These are phyloP conservation scores for Colletotrichum sp. DNA, from an alignment of 2,329 filamentous ascomycete species.

Conservation along the genomic window DNA sequence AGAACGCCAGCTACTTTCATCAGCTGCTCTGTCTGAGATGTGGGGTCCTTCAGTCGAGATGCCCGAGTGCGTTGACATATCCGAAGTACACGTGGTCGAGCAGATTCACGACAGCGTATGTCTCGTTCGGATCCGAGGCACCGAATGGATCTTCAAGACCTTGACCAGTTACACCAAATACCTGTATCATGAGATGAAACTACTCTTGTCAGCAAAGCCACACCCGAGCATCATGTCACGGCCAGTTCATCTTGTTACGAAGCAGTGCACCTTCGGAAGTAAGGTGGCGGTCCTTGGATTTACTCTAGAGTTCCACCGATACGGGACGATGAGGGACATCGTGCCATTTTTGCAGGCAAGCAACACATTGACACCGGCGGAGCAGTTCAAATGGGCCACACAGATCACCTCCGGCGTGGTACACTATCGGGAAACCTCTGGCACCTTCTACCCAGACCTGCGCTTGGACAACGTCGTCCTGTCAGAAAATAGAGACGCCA, in stretches of 20 bases:
- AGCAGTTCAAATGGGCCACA: slow-evolving; percentile 58
- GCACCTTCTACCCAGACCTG: slow-evolving; percentile 62
- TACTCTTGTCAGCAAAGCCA: slow-evolving; percentile 55
- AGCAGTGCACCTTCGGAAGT: slow-evolving; percentile 59
- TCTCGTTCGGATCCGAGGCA: slow-evolving; percentile 49
- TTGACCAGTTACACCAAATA: slow-evolving; percentile 63
- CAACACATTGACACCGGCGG: slow-evolving; percentile 41
- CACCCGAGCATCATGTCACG: slow-evolving; percentile 58
- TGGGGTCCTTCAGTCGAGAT: slow-evolving; percentile 49
- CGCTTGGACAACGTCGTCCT: slow-evolving; percentile 65
- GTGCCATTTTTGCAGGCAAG: slow-evolving; percentile 57
- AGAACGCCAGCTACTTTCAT: slow-evolving; percentile 56
- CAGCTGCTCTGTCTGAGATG: slow-evolving; percentile 42
- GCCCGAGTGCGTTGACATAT: slow-evolving; percentile 54
- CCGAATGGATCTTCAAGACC: slow-evolving; percentile 61
- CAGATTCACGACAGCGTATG: slow-evolving; percentile 67
- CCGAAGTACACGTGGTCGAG: slow-evolving; percentile 51
- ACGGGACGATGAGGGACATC: slow-evolving; percentile 61
- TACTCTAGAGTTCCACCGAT: slow-evolving; percentile 56
- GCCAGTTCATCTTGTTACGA: slow-evolving; percentile 61
- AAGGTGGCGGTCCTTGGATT: slow-evolving; percentile 63
- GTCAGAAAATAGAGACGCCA: slow-evolving; percentile 47
- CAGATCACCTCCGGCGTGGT: slow-evolving; percentile 57
- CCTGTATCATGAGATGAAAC: slow-evolving; percentile 65
- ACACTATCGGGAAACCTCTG: slow-evolving; percentile 51